Conservation (phyloP, 2,329 filamentous ascomycete species). For the Apiospora hydei region DNA sequence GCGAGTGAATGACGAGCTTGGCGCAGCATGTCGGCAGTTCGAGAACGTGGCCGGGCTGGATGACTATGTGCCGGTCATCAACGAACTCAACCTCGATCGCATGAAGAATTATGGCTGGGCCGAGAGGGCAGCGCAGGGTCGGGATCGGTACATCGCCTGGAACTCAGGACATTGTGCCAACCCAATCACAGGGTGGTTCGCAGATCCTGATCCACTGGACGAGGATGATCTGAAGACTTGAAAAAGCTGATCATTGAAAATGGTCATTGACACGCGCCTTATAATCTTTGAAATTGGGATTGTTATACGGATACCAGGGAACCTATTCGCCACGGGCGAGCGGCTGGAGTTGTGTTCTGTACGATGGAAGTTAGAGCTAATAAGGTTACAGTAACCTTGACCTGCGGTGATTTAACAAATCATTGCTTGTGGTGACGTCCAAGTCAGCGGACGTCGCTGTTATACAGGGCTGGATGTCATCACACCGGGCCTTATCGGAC, state of each 20-base stretch:
- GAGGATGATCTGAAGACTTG: slow-evolving; percentile 28
- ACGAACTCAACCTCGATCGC: slow-evolving; percentile 30
- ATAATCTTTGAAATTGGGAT: not conserved
- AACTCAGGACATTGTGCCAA: slow-evolving; percentile 31
- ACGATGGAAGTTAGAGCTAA: not conserved
- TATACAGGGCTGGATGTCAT: not conserved
- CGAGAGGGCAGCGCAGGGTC: slow-evolving; percentile 26
- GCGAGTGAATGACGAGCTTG: slow-evolving; percentile 6
- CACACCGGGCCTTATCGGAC: not conserved
- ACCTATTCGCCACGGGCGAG: not conserved
- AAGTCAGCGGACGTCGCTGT: not conserved
- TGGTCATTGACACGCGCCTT: too few species aligned
- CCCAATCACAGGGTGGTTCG: slow-evolving; percentile 32
- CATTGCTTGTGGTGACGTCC: not conserved
- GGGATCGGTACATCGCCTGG: slow-evolving; percentile 32
- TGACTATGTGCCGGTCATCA: slow-evolving; percentile 29
- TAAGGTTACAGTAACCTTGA: not conserved
- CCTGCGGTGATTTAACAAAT: not conserved
- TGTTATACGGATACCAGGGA: not conserved
- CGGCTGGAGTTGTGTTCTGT: not conserved
- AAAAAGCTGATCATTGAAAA: not conserved
- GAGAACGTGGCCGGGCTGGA: slow-evolving; percentile 30
- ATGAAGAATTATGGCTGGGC: slow-evolving; percentile 35
- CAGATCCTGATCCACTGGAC: slow-evolving; percentile 36
- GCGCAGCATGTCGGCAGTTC: slow-evolving; percentile 33